phyloP scores from a whole-genome alignment of 1,139 yeast species.

The Taiozyma sp. region DNA sequence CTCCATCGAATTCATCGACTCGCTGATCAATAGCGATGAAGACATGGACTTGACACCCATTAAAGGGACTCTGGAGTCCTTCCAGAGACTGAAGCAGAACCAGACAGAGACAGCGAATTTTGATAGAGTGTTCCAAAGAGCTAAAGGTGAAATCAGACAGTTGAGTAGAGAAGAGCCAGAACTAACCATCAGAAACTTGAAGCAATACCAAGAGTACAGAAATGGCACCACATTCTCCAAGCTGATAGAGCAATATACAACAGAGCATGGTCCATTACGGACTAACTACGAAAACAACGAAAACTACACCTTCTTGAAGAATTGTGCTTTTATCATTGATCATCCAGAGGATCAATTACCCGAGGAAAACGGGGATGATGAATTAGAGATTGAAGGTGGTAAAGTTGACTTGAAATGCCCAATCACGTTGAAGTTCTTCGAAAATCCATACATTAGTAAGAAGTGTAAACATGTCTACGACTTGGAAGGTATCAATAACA shows the following conservation, averaged over 20 bases:
- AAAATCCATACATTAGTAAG: slow-evolving; percentile 47
- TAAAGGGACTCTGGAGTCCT: slow-evolving; percentile 7
- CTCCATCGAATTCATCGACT: slow-evolving; percentile 13
- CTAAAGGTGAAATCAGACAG: slow-evolving; percentile 6
- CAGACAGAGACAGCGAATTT: slow-evolving; percentile 6
- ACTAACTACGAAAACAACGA: neutral
- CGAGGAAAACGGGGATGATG: slow-evolving; percentile 43
- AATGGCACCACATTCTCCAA: slow-evolving; percentile 13
- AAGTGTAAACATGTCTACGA: slow-evolving; percentile 64
- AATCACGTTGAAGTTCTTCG: slow-evolving; percentile 46
- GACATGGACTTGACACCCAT: neutral
- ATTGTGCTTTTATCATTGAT: slow-evolving; percentile 21
- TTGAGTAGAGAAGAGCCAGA: slow-evolving; percentile 18
- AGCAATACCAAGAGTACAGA: slow-evolving; percentile 14
- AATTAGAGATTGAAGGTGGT: slow-evolving; percentile 63
- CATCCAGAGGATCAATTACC: slow-evolving; percentile 32
- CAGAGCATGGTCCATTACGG: neutral
- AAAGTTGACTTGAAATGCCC: slow-evolving; percentile 63
- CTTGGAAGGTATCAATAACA: slow-evolving; percentile 35
- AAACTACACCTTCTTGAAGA: slow-evolving; percentile 15
- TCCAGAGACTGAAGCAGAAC: slow-evolving; percentile 8
- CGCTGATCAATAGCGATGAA: slow-evolving; percentile 5
- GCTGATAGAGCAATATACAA: slow-evolving; percentile 11
- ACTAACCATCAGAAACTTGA: slow-evolving; percentile 26
- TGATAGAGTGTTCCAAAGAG: slow-evolving; percentile 1